Conservation (phyloP, 2,329 filamentous ascomycete genomes). For the Zymoseptoria crescenta region DNA sequence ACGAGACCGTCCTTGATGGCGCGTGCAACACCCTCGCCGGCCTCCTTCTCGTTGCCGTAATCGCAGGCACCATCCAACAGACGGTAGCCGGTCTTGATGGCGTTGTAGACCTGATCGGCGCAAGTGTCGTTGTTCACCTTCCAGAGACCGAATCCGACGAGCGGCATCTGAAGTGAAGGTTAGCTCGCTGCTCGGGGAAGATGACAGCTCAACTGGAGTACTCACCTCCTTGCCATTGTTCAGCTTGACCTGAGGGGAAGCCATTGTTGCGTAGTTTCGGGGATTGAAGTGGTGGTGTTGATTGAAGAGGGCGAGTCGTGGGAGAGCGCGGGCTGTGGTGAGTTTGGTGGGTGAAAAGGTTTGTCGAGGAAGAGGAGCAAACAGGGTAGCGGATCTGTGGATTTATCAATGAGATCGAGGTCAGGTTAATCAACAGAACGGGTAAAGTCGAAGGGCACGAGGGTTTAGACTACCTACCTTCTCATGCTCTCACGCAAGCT, state of each 20-base stretch:
- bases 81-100: constrained; percentile 54
- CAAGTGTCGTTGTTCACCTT: constrained; percentile 69
- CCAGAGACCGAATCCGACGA: constrained; percentile 73
- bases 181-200: not conserved
- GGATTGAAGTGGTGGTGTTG: constrained; percentile 1
- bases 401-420: not conserved
- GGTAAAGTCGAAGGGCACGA: not conserved
- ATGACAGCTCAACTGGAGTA: not conserved
- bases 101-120: constrained; percentile 70
- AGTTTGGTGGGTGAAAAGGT: constrained; percentile 1
- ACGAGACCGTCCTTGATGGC: constrained; percentile 76
- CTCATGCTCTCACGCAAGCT: constrained; percentile 10
- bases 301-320: constrained; percentile 3
- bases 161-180: constrained; percentile 51
- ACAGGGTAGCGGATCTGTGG: constrained; percentile 10
- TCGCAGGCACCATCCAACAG: constrained; percentile 59
- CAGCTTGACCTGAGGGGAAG: constrained; percentile 28
- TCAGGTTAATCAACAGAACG: constrained; percentile 1
- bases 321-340: not conserved
- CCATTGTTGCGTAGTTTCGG: constrained; percentile 24
- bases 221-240: constrained; percentile 32
- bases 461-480: constrained; percentile 8
- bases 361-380: constrained; percentile 3
- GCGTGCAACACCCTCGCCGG: constrained; percentile 66
- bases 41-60: constrained; percentile 76